Conservation (phyloP, 2,329 filamentous ascomycete genomes). For the Fusarium phyllophilum region DNA sequence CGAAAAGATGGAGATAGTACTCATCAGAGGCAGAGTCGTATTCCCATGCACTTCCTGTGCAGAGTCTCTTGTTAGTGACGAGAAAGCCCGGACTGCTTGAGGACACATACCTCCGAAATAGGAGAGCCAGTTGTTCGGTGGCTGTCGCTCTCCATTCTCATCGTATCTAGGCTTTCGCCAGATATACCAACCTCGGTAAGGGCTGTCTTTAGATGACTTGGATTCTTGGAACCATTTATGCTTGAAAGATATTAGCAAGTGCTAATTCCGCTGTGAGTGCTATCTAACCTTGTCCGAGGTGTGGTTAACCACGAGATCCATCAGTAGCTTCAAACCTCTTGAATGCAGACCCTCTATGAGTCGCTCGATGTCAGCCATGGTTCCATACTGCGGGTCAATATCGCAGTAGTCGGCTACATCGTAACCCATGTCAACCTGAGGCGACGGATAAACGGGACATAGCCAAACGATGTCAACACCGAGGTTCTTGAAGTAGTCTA, state of each 20-base stretch:
- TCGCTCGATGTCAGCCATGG: constrained; percentile 70
- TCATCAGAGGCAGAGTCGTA: constrained; percentile 61
- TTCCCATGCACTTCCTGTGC: constrained; percentile 29
- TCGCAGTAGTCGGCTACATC: constrained; percentile 74
- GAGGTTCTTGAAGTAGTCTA: constrained; percentile 69
- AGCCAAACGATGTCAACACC: constrained; percentile 74
- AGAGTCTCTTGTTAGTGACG: constrained; percentile 47
- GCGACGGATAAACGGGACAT: constrained; percentile 71
- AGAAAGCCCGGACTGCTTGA: constrained; percentile 59
- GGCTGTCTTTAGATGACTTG: constrained; percentile 64
- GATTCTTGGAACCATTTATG: constrained; percentile 68
- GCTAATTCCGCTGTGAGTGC: too few relatives aligned
- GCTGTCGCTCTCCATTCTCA: constrained; percentile 65
- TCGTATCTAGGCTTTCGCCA: constrained; percentile 59
- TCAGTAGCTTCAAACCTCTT: constrained; percentile 73
- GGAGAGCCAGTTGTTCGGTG: constrained; percentile 76
- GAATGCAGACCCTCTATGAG: constrained; percentile 68
- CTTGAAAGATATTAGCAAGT: not conserved
- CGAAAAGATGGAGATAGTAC: constrained; percentile 78
- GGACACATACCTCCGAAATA: constrained; percentile 58
- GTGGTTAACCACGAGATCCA: constrained; percentile 83
- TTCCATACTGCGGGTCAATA: constrained; percentile 74
- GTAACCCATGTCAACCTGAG: constrained; percentile 77
- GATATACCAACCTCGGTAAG: constrained; percentile 73
- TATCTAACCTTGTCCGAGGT: constrained; percentile 59